Evolutionary conservation across 352 stramenopile species (phyloP), one percentile per base, ranked within the genome.

Genomic region (Peronospora belbahrii): DNA sequence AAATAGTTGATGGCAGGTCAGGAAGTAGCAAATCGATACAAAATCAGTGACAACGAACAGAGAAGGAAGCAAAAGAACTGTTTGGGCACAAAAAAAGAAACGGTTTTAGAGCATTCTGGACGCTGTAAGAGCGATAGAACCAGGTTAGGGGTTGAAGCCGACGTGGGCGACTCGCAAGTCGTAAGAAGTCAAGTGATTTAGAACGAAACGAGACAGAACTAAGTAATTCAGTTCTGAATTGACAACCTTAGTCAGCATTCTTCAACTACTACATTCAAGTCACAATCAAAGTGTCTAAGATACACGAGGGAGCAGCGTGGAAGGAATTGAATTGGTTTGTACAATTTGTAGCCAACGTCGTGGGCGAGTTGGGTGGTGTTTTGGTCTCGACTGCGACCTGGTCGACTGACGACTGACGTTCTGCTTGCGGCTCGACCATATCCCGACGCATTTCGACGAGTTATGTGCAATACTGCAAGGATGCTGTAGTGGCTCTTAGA

Each of bases 281-380:
- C n/a, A n/a, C 23, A 27, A 2, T 27, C 23, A 27, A 27, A 31
- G 13, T 11, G 18, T 10, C 14, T 14, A 35, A 19, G 34, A 47
- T 47, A 38, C 39, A 37, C 11, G 55, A 63, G 32, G 59, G 62
- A 22, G 57, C 59, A 3, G 54, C 54, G 46, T 85, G 74, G 74
- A 83, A 82, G 48, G 67, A 83, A 56, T 69, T 66, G 45, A 64
- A 79, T 6, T 71, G 71, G 27, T 52, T 83, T 36, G 74, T 71
- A 31, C 55, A 74, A 52, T 85, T 85, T 42, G 51, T 85, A 22
- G 74, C 71, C 25, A 76, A 85, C 46, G 68, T 85, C 32, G 50
- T 66, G 22, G 71, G 74, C 46, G 74, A 71, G 46, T 84, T 23
- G 62, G n/a, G n/a, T 83, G 27, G 56, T 82, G 44, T 30, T 61